Base-by-base conservation (phyloP, 495 filamentous ascomycete species). In the Pseudevernia furfuracea region DNA sequence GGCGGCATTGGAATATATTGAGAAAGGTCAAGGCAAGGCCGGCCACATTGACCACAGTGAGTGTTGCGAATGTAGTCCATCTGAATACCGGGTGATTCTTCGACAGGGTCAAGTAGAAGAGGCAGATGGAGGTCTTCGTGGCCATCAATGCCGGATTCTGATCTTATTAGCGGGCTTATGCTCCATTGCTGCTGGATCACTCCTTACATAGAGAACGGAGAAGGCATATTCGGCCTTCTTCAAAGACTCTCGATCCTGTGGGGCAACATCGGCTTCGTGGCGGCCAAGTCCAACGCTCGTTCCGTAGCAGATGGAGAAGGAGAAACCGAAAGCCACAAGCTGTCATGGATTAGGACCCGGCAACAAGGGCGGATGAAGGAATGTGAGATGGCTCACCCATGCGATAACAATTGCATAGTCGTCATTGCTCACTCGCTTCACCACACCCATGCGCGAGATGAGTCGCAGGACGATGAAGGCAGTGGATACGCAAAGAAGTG, bases 61-160 rank as follows among this genome's bases (percentile, higher is more conserved):
- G 74, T 4, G 89, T 89, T 23, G 78, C 79, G 77, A 89, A 88
- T 30, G 87, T 90, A 4, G 84, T 81, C 75, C 84, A 83, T 67
- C 85, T 82, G 69, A 92, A 85, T 38, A 90, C 76, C 67, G 86
- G 86, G 49, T 91, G 86, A 39, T 86, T 86, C 68, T 84, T 86
- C 10, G 90, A 87, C 59, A 96, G 76, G 39, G 87, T 85, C 37
- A 96, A 81, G 76, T 91, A 96, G 73, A 95, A 96, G 64, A 92
- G 75, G 58, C 96, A 82, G 67, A 97, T 91, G n/a, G 90, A 93
- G 7, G 90, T 91, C 76, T 96, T 97, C 58, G 91, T 86, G 1
- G 85, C 83, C 87, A 91, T 90, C 61, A 96, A 81, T 7, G 91
- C 88, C 17, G 93, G 92, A 71, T 96, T 95, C 90, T 96, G 66